phyloP scores from a whole-genome alignment of 1,139 yeast genomes.

The Hemisphaericaspora subhashii region DNA sequence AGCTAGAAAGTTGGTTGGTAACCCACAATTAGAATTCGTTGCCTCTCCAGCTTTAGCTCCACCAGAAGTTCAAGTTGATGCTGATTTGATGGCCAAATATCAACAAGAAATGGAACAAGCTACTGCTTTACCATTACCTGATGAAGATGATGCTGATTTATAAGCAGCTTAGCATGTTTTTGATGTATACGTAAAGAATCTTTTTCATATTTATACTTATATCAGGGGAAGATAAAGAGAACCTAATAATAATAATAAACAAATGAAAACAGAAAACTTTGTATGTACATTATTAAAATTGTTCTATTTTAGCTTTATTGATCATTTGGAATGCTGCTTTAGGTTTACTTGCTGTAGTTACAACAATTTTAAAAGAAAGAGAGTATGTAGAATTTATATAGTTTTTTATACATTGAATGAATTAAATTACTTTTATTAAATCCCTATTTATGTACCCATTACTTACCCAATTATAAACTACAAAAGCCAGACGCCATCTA shows the following conservation, averaged over 20 bases:
- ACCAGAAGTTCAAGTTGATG: slow-evolving; percentile 98
- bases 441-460: background rate
- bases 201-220: slow-evolving; percentile 1
- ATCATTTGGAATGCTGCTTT: background rate
- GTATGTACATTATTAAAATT: background rate
- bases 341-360: background rate
- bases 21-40: slow-evolving; percentile 96
- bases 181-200: too few relatives aligned
- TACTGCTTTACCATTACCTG: slow-evolving; percentile 98
- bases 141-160: slow-evolving; percentile 99
- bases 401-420: background rate
- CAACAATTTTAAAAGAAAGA: background rate
- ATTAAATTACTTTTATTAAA: background rate
- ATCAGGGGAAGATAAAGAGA: background rate
- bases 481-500: background rate
- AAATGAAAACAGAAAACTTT: too few relatives aligned
- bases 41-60: slow-evolving; percentile 99
- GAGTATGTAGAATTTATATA: slow-evolving; percentile 7
- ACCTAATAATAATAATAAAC: background rate
- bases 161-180: slow-evolving; percentile 30
- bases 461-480: too few relatives aligned
- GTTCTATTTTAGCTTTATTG: background rate
- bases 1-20: slow-evolving; percentile 98
- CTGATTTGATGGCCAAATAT: slow-evolving; percentile 94
- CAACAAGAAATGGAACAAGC: slow-evolving; percentile 99